Percentiles rank a stretch among this genome's conserved stretches.
phyloP scores from a whole-genome alignment of 352 stramenopile species.

The Phytophthora gonapodyides region DNA sequence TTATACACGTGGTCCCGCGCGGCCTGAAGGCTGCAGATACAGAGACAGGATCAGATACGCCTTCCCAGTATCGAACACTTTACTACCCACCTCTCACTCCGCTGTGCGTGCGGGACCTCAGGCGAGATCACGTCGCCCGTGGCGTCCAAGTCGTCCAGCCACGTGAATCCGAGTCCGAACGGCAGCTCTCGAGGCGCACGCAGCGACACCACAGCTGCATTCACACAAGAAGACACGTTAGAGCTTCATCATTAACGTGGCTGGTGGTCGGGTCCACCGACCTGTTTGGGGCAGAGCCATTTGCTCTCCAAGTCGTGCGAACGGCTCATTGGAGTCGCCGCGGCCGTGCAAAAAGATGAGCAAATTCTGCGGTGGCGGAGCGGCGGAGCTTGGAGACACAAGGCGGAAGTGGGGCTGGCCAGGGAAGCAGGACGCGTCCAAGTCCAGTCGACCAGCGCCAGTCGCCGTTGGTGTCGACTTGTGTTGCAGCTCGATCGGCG shows the following conservation, averaged over 20 bases:
- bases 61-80: not conserved
- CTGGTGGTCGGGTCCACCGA: constrained; percentile 13
- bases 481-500: constrained; percentile 23
- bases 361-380: constrained; percentile 51
- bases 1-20: constrained; percentile 45
- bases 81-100: constrained; percentile 47
- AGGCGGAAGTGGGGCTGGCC: constrained; percentile 32
- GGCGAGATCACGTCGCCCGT: constrained; percentile 54
- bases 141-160: constrained; percentile 60
- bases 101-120: constrained; percentile 33
- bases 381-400: constrained; percentile 22
- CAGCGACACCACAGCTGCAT: constrained; percentile 48
- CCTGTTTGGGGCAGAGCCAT: constrained; percentile 75
- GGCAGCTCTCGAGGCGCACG: constrained; percentile 59
- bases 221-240: not conserved
- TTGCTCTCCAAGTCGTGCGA: constrained; percentile 48
- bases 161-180: constrained; percentile 59
- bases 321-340: constrained; percentile 59
- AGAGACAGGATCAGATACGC: not conserved
- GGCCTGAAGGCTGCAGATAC: constrained; percentile 36
- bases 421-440: constrained; percentile 30
- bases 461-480: constrained; percentile 1
- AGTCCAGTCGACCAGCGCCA: constrained; percentile 27
- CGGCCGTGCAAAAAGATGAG: constrained; percentile 67
- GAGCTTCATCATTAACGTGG: not conserved